A percentile compares a stretch with the other conserved stretches of the same genome.
Evolutionary conservation across 495 filamentous ascomycete species (phyloP).

Genomic region (Trichocladium antarcticum): DNA sequence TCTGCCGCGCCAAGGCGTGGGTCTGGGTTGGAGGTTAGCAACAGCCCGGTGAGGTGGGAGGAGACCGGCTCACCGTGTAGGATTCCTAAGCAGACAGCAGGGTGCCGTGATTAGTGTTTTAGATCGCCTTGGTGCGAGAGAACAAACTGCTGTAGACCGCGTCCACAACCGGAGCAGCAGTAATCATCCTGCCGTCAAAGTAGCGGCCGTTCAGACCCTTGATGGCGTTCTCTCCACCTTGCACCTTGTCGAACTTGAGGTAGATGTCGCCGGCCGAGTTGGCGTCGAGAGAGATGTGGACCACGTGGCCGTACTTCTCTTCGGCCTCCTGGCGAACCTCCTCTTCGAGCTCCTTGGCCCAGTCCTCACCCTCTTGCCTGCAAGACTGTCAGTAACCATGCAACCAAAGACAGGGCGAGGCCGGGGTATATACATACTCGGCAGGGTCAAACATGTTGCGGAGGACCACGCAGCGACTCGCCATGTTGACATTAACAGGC

Average conservation of each 20-base stretch:
- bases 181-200: conserved; percentile 84
- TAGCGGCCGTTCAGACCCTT: conserved; percentile 94
- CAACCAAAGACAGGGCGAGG: neutral
- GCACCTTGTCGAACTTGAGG: conserved; percentile 90
- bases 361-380: conserved; percentile 77
- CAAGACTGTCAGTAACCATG: conserved; percentile 34
- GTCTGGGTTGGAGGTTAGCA: neutral
- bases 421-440: conserved; percentile 53
- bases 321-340: conserved; percentile 91
- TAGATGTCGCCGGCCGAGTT: conserved; percentile 95
- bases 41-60: neutral
- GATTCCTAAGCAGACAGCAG: conserved; percentile 32
- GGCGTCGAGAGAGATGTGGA: conserved; percentile 92
- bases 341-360: conserved; percentile 89
- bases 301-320: conserved; percentile 91
- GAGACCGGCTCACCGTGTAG: conserved; percentile 18
- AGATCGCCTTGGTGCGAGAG: conserved; percentile 67
- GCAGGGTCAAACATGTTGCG: conserved; percentile 89
- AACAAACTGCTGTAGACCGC: conserved; percentile 97
- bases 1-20: neutral
- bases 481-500: conserved; percentile 79
- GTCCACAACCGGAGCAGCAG: conserved; percentile 89
- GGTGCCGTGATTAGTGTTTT: conserved; percentile 44
- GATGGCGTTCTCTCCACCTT: conserved; percentile 92
- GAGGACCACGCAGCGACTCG: conserved; percentile 85